Conservation (phyloP, 2,329 filamentous ascomycete species). For the Chaetomium globosum region DNA sequence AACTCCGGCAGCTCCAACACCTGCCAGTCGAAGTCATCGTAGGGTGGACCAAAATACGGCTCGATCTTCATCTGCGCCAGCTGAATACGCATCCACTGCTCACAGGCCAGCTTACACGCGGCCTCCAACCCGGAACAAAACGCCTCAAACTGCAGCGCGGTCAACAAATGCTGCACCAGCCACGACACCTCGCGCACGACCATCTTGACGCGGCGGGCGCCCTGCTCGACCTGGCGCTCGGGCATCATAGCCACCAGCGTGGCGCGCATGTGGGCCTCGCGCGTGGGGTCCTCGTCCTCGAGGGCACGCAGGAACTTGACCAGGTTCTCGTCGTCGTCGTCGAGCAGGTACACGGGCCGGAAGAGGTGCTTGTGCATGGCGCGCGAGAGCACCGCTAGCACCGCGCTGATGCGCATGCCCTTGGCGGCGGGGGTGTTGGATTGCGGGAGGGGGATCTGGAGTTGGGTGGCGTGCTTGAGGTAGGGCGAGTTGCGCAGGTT, state of each 20-base stretch:
- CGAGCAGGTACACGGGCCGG: constrained; percentile 43
- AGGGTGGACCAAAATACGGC: constrained; percentile 44
- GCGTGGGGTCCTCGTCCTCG: constrained; percentile 39
- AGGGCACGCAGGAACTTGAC: constrained; percentile 40
- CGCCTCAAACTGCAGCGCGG: constrained; percentile 40
- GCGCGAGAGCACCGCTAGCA: constrained; percentile 42
- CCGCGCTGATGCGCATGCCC: constrained; percentile 44
- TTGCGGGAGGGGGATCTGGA: constrained; percentile 42
- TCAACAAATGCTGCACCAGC: constrained; percentile 42
- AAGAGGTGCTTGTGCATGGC: constrained; percentile 43
- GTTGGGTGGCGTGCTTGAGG: constrained; percentile 41
- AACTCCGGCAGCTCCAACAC: constrained; percentile 42
- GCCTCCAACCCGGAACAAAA: constrained; percentile 40
- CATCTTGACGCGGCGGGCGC: constrained; percentile 39
- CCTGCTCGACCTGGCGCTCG: constrained; percentile 38
- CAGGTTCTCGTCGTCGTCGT: constrained; percentile 40
- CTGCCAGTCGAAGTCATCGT: constrained; percentile 45
- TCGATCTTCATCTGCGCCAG: constrained; percentile 42
- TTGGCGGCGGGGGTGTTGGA: constrained; percentile 44
- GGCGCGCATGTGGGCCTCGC: constrained; percentile 41
- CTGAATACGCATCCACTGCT: constrained; percentile 43
- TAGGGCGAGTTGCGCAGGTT: constrained; percentile 41
- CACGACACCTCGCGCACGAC: constrained; percentile 44
- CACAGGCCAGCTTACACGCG: constrained; percentile 40
- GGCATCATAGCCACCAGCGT: constrained; percentile 41